phyloP scores from a whole-genome alignment of 352 stramenopile genomes.

The Pythium dissimile region DNA sequence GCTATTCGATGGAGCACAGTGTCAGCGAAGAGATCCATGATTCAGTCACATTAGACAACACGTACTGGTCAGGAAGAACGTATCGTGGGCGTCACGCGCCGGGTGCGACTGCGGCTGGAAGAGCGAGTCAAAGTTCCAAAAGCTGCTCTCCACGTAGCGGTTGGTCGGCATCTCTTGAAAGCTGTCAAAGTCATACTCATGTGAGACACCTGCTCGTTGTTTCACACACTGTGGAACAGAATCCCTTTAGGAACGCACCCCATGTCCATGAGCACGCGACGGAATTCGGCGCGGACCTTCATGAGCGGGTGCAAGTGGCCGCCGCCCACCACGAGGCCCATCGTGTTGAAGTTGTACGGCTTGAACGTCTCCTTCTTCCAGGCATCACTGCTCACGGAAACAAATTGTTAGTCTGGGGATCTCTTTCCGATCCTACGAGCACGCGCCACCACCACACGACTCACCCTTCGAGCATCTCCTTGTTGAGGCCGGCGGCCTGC shows the following conservation, averaged over 20 bases:
- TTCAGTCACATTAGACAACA: neutral
- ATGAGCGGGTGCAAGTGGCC: slow-evolving; percentile 98
- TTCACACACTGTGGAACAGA: neutral
- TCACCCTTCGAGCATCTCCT: slow-evolving; percentile 97
- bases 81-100: slow-evolving; percentile 98
- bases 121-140: slow-evolving; percentile 99
- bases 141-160: slow-evolving; percentile 98
- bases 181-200: slow-evolving; percentile 32
- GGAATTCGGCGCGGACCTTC: slow-evolving; percentile 97
- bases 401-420: neutral
- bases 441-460: neutral
- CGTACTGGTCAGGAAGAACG: slow-evolving; percentile 98
- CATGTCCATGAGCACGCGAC: slow-evolving; percentile 99
- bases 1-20: slow-evolving; percentile 29
- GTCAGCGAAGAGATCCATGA: neutral
- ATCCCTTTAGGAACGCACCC: slow-evolving; percentile 54
- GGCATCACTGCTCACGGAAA: slow-evolving; percentile 45
- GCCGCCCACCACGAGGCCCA: slow-evolving; percentile 92
- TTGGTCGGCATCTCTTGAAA: slow-evolving; percentile 99
- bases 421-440: neutral
- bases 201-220: too few relatives aligned
- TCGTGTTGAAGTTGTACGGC: slow-evolving; percentile 98
- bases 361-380: slow-evolving; percentile 98
- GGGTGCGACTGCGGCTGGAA: slow-evolving; percentile 99
- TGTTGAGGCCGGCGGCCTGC: slow-evolving; percentile 96